phyloP scores from a whole-genome alignment of 257 asterid genomes.

The Mitragyna speciosa region DNA sequence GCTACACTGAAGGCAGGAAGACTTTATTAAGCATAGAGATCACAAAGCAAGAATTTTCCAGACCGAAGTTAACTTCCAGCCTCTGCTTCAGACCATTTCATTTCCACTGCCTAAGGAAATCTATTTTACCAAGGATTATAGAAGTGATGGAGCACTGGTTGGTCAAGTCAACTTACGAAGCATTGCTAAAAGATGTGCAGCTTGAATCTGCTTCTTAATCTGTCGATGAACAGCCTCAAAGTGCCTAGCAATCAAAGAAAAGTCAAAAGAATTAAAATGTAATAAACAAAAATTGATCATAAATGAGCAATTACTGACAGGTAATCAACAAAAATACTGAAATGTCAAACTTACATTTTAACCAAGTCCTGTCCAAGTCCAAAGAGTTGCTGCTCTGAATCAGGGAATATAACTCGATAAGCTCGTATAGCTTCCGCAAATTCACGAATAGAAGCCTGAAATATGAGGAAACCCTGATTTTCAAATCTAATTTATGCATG shows the following conservation, averaged over 20 bases:
- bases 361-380: conserved; percentile 78
- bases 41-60: not conserved
- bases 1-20: not conserved
- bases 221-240: conserved; percentile 72
- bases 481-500: not conserved
- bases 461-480: not conserved
- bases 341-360: conserved; percentile 46
- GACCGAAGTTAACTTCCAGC: not conserved
- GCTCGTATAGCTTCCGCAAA: conserved; percentile 95
- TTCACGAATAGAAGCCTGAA: conserved; percentile 86
- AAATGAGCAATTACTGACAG: not conserved
- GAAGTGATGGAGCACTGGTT: conserved; percentile 14
- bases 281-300: not conserved
- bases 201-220: conserved; percentile 53
- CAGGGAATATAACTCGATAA: conserved; percentile 80
- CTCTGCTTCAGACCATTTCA: not conserved
- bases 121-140: not conserved
- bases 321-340: not conserved
- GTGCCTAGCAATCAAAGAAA: conserved; percentile 52
- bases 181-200: conserved; percentile 61
- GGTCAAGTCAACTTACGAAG: conserved; percentile 62
- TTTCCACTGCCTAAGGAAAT: not conserved
- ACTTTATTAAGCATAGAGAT: not conserved
- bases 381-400: conserved; percentile 83
- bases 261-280: not conserved